phyloP scores from a whole-genome alignment of 1,284 basidiomycete genomes.

The Pseudozyma tsukubaensis region DNA sequence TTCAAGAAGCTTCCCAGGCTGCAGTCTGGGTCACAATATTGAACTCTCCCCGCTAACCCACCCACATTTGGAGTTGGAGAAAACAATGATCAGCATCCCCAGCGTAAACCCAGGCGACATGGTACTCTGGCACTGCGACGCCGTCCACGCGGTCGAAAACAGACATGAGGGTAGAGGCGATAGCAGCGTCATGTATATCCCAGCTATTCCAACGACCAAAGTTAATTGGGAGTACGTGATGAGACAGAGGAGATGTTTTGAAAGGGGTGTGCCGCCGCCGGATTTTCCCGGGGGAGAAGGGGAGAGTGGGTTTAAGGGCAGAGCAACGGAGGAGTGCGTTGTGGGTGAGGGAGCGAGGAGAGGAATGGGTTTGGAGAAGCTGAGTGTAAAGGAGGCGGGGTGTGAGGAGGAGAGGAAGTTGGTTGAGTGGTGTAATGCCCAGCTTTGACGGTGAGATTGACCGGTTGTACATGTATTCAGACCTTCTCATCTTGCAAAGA shows the following conservation, averaged over 20 bases:
- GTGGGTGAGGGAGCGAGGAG: slow-evolving; percentile 5
- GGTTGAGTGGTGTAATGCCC: slow-evolving; percentile 45
- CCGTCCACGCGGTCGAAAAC: slow-evolving; percentile 79
- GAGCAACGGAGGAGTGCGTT: slow-evolving; percentile 69
- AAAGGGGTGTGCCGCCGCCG: slow-evolving; percentile 75
- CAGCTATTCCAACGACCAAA: slow-evolving; percentile 78
- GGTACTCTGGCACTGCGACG: slow-evolving; percentile 85
- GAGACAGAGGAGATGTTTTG: slow-evolving; percentile 75
- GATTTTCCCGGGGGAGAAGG: slow-evolving; percentile 82
- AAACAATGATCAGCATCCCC: slow-evolving; percentile 77
- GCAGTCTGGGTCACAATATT: slow-evolving; percentile 75
- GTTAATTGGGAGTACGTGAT: slow-evolving; percentile 77
- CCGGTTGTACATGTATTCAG: background rate
- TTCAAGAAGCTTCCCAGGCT: slow-evolving; percentile 74
- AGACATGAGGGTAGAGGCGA: slow-evolving; percentile 75
- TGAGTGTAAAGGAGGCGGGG: slow-evolving; percentile 5
- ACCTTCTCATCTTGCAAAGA: too few species aligned
- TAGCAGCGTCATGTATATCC: slow-evolving; percentile 83
- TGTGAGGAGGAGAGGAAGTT: slow-evolving; percentile 17
- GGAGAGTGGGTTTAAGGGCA: slow-evolving; percentile 74
- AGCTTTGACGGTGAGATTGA: slow-evolving; percentile 3
- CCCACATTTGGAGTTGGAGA: slow-evolving; percentile 77
- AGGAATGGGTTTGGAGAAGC: slow-evolving; percentile 27
- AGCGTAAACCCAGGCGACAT: slow-evolving; percentile 80
- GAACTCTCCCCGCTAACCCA: slow-evolving; percentile 76